A percentile compares a stretch with the other conserved stretches of the same genome.
phyloP scores from a whole-genome alignment of 306 rosid species.

The Urtica urens region DNA sequence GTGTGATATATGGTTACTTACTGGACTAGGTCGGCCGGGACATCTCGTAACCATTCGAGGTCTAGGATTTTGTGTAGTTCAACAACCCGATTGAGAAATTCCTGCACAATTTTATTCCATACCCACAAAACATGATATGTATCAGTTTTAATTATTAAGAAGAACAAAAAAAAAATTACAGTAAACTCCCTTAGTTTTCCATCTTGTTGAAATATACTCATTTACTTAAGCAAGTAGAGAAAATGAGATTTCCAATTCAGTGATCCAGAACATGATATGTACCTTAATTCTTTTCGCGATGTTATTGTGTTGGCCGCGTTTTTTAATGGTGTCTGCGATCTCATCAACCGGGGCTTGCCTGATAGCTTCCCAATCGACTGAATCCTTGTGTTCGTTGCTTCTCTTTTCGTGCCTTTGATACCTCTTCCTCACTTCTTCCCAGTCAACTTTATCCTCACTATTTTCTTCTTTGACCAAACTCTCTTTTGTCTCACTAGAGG shows the following conservation, averaged over 20 bases:
- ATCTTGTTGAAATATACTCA: too few species aligned
- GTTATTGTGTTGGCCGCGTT: slow-evolving; percentile 50
- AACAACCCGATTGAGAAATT: slow-evolving; percentile 29
- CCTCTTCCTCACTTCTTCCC: slow-evolving; percentile 34
- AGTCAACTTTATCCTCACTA: slow-evolving; percentile 12
- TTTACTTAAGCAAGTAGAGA: neutral
- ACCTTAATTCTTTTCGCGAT: slow-evolving; percentile 46
- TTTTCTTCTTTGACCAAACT: slow-evolving; percentile 5
- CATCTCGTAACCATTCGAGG: slow-evolving; percentile 67
- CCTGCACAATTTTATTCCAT: slow-evolving; percentile 15
- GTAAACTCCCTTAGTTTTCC: too few species aligned
- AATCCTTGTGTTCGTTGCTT: slow-evolving; percentile 23
- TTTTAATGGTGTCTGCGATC: slow-evolving; percentile 35
- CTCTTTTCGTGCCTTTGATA: neutral
- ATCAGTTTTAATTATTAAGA: neutral
- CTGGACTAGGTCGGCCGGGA: slow-evolving; percentile 35
- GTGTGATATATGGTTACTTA: slow-evolving; percentile 17
- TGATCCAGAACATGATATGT: neutral
- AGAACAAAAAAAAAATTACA: neutral
- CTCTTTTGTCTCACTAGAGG: neutral
- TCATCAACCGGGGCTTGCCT: slow-evolving; percentile 20
- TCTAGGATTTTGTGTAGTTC: slow-evolving; percentile 28
- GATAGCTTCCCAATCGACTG: slow-evolving; percentile 57
- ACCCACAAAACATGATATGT: neutral
- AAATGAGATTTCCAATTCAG: neutral